Base-by-base conservation (phyloP, 2,329 filamentous ascomycete species). In the Ceratocystiopsis sp. region DNA sequence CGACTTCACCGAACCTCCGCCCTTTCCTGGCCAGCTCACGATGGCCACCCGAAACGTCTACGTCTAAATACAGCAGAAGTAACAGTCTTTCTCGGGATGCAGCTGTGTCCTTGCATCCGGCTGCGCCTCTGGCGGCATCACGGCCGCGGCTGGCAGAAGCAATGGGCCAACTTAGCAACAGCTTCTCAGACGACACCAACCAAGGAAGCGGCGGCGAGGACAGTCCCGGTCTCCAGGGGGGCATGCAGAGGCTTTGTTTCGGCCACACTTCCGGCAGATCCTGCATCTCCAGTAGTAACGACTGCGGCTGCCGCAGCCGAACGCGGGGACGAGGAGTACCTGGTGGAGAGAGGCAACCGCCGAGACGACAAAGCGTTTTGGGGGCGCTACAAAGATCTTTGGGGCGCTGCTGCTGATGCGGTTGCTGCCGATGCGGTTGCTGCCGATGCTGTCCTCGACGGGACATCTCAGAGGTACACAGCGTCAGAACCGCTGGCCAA, bases 91-190 rank as follows among this genome's bases (percentile, higher is more conserved):
- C 25, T 10, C 6, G 25, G 16, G 2, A 50, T 50, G 48, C 48
- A 47, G 42, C 15, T 35, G 14, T 49, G 46, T 18, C 45, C 44
- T 3, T 49, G 45, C 13, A 13, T 40, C 3, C 45, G 47, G 8
- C 35, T 48, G 42, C 43, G 44, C 18, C 44, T 41, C 10, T 42
- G 45, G 42, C 40, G 32, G 35, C 43, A 45, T n/a, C 35, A 35
- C n/a, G 35, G 42, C 12, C 38, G 45, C 15, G 36, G 40, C 35
- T 42, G 41, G 40, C 43, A 38, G 10, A 14, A 2, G n/a, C 21
- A 17, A 18, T 43, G 39, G 35, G 25, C 25, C 25, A 29, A 10
- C 25, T 8, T 29, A 8, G 10, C 25, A 8, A 29, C 25, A 6
- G 25, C 25, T 11, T 29, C 25, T 4, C 10, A 8, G 25, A 29